Base-by-base conservation (phyloP, 163 green algal species). In the Volvox carteri region DNA sequence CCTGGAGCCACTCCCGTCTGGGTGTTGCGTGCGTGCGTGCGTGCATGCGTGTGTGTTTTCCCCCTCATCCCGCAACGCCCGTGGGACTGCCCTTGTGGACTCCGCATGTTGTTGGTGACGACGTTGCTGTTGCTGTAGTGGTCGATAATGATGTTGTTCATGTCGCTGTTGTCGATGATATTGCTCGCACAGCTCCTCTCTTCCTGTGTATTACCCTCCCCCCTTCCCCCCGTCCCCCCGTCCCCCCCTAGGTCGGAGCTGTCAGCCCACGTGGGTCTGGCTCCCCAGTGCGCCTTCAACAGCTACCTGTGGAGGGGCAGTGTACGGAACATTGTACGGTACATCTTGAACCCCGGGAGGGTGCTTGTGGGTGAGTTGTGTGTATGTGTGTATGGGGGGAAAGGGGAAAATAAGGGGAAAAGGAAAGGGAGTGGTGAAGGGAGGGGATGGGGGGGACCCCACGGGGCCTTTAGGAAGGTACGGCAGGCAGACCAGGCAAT, bases 281-380 rank as follows among this genome's bases (percentile, higher is more conserved):
- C 90, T 9, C 90, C 92, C 0, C 92, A 92, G 73, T 94, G 92
- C 77, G 77, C 92, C 21, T 89, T 94, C 70, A 94, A 94, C 81
- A 92, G 86, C 23, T 94, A 93, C 60, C 16, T 92, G 30, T 94
- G 88, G 88, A 77, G 87, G n/a, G 35, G 52, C 46, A 84, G 50
- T 16, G 39, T 91, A 2, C 60, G 89, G 25, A 88, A 93, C 52
- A 86, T 68, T 42, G 11, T 75, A 33, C 74, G 90, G 5, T 88
- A 86, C 37, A 18, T 89, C 19, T 1, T 25, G 23, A 67, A 76
- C 46, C 90, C 70, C 23, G 46, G 46, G 42, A 35, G 30, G 39
- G 18, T 68, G 25, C 37, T 83, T 21, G 62, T 30, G 44, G 70
- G 62, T 78, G 28, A 21, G 74, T 44, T 1, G 25, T n/a, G 1